Evolutionary conservation across 108 stramenopile species (phyloP), one percentile per base, ranked within the genome.

Genomic region (Nitzschia inconspicua): DNA sequence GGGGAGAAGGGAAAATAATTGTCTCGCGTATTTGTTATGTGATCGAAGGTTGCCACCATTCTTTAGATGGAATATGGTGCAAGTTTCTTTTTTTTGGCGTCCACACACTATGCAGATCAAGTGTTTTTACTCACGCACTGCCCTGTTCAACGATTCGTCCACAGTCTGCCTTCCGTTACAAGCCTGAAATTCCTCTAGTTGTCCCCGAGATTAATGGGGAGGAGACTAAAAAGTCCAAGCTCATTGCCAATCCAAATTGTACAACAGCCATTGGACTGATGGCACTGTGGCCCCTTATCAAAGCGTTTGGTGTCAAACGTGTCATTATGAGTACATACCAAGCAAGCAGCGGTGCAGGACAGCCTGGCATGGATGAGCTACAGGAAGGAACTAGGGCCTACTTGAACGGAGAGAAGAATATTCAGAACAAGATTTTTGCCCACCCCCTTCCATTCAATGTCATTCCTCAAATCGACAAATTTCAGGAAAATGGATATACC

Each of bases 171-270:
- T 97, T 96, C 61, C 93, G 98, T 9, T 91, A 96, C 79, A 71
- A 88, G 63, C 60, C 76, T 13, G 86, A 88, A 22, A 82, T 98
- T 60, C 98, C 98, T 18, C 75, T 98, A 30, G 90, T 95, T 20
- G 83, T 97, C 32, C 98, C 98, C 9, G 98, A 98, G 83, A 97
- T 98, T 63, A 98, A 98, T 65, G 88, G 84, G 3, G 62, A 91
- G n/a, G 61, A 68, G 25, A 85, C 86, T 71, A 93, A 93, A 69
- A 88, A 87, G 34, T 82, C 83, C 81, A 97, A 96, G 53, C 74
- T 98, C 47, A 97, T 98, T 68, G 98, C 98, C 53, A 98, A 98
- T 77, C 98, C 98, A 29, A 98, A 98, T 61, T 98, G 98, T 69
- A 97, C 98, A 32, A 98, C 98, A n/a, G 96, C 98, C 26, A 97